A percentile compares a stretch with the other conserved stretches of the same genome.
phyloP scores from a whole-genome alignment of 352 stramenopile species.

The Globisporangium rhizosaccharum region DNA sequence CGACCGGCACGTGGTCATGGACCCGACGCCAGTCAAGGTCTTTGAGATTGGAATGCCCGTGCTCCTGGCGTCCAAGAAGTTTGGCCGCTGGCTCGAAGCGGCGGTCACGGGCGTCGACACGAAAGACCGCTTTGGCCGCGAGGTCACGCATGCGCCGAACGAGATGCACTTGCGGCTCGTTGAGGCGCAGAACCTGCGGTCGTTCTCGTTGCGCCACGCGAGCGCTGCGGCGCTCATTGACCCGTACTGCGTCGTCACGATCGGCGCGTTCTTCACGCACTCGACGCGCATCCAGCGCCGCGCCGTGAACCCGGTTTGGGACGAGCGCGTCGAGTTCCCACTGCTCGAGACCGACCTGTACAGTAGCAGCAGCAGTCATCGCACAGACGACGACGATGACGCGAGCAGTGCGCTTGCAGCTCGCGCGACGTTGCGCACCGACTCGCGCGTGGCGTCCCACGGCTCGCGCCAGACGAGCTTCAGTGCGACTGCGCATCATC shows the following conservation, averaged over 20 bases:
- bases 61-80: slow-evolving; percentile 43
- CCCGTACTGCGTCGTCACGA: slow-evolving; percentile 44
- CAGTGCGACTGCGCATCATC: neutral
- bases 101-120: slow-evolving; percentile 33
- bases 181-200: slow-evolving; percentile 44
- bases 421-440: neutral
- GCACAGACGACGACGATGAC: neutral
- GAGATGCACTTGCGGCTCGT: slow-evolving; percentile 51
- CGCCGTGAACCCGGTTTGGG: slow-evolving; percentile 30
- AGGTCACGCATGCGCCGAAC: slow-evolving; percentile 29
- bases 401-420: neutral
- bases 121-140: slow-evolving; percentile 34
- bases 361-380: neutral
- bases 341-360: slow-evolving; percentile 22
- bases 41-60: slow-evolving; percentile 45
- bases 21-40: slow-evolving; percentile 39
- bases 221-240: slow-evolving; percentile 28
- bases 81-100: slow-evolving; percentile 44
- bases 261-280: slow-evolving; percentile 26
- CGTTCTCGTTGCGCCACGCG: slow-evolving; percentile 19
- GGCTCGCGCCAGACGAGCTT: slow-evolving; percentile 9
- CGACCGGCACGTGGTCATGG: slow-evolving; percentile 40
- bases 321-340: slow-evolving; percentile 27
- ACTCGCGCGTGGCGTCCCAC: neutral
- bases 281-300: slow-evolving; percentile 39